Conservation (phyloP, 805 yeast species). For the Priceomyces haplophilus region DNA sequence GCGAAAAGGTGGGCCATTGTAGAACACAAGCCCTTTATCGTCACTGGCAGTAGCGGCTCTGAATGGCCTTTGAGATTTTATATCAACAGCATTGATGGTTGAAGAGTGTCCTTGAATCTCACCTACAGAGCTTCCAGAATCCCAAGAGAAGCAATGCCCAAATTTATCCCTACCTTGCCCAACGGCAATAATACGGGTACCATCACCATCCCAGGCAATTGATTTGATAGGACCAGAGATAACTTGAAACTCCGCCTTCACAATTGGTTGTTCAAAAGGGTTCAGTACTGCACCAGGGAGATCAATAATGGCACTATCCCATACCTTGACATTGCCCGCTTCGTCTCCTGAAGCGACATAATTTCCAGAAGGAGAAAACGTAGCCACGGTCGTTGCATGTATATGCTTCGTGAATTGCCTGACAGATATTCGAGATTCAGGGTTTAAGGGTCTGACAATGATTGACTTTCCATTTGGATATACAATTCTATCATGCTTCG, state of each 20-base stretch:
- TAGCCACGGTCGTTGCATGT: constrained; percentile 73
- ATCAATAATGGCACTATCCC: constrained; percentile 60
- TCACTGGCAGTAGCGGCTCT: constrained; percentile 92
- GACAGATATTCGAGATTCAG: constrained; percentile 44
- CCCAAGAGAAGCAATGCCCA: constrained; percentile 92
- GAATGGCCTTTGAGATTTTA: constrained; percentile 84
- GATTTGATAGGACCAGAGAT: constrained; percentile 79
- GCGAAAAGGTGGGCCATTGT: constrained; percentile 92
- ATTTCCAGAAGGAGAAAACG: constrained; percentile 84
- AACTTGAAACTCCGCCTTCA: constrained; percentile 79
- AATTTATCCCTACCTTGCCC: constrained; percentile 90
- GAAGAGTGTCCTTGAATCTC: constrained; percentile 92
- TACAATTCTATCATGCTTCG: constrained; percentile 63
- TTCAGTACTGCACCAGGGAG: constrained; percentile 29
- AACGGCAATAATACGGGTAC: constrained; percentile 82
- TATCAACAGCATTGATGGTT: constrained; percentile 76
- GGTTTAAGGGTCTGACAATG: constrained; percentile 60
- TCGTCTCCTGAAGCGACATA: constrained; percentile 92
- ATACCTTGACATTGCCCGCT: constrained; percentile 82
- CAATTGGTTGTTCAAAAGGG: constrained; percentile 41
- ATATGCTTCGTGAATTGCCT: constrained; percentile 74
- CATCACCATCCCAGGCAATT: constrained; percentile 90
- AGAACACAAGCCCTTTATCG: constrained; percentile 80
- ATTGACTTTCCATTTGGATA: constrained; percentile 83
- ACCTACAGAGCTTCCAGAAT: constrained; percentile 95